Percentiles rank a stretch among this genome's conserved stretches.
phyloP scores from a whole-genome alignment of 1,284 basidiomycete genomes.

The Inonotus hispidus region DNA sequence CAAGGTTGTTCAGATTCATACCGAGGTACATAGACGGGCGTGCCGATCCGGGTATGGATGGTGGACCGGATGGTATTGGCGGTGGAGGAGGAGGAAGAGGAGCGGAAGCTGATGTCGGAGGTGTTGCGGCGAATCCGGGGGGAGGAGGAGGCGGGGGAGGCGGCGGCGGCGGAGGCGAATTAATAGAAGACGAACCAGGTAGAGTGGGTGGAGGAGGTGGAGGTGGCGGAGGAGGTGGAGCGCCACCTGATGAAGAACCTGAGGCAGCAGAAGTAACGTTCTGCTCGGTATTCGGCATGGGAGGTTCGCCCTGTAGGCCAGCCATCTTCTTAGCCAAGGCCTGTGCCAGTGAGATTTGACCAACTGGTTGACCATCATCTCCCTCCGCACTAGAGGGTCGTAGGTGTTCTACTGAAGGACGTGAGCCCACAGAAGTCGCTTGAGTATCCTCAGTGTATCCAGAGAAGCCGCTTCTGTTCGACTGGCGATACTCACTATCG shows the following conservation, averaged over 20 bases:
- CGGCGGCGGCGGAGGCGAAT: constrained; percentile 21
- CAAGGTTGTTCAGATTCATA: constrained; percentile 46
- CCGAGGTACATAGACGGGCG: constrained; percentile 59
- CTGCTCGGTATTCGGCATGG: background rate
- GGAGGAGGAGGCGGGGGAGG: constrained; percentile 26
- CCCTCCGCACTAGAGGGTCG: constrained; percentile 20
- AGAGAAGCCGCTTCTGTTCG: constrained; percentile 44
- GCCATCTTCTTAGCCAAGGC: constrained; percentile 15
- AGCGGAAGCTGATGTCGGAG: constrained; percentile 27
- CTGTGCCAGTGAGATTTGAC: constrained; percentile 15
- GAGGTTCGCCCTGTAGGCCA: constrained; percentile 1
- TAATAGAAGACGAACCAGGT: constrained; percentile 27
- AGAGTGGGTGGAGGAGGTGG: constrained; percentile 31
- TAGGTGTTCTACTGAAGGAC: constrained; percentile 31
- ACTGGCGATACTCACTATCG: constrained; percentile 51
- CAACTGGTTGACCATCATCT: constrained; percentile 22
- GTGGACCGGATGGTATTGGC: constrained; percentile 38
- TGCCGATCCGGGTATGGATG: constrained; percentile 45
- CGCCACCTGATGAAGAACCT: background rate
- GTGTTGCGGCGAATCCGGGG: constrained; percentile 20
- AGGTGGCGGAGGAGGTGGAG: constrained; percentile 22
- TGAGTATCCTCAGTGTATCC: constrained; percentile 44
- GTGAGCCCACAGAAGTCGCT: constrained; percentile 53
- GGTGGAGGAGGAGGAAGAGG: constrained; percentile 38
- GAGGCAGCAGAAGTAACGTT: background rate